Conservation (phyloP, 2,329 filamentous ascomycete species). For the Neofusicoccum sp. region DNA sequence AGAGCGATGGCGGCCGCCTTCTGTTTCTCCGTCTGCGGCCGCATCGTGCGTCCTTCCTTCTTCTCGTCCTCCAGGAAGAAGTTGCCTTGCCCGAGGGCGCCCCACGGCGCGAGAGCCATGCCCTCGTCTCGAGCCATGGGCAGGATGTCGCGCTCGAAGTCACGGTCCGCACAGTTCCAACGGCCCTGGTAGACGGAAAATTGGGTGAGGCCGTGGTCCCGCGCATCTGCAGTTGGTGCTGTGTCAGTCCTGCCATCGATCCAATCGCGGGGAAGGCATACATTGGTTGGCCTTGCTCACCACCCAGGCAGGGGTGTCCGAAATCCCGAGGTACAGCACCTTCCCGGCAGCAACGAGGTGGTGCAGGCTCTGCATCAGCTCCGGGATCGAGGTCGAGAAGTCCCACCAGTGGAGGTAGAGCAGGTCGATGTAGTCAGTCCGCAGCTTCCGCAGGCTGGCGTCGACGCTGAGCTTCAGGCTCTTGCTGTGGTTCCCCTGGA, state of each 20-base stretch:
- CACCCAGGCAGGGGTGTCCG: slow-evolving; percentile 45
- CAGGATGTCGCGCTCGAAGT: slow-evolving; percentile 48
- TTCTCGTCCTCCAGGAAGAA: slow-evolving; percentile 45
- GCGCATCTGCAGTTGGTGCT: slow-evolving; percentile 30
- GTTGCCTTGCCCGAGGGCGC: slow-evolving; percentile 42
- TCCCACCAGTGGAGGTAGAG: slow-evolving; percentile 44
- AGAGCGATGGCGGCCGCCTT: slow-evolving; percentile 56
- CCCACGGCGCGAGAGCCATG: slow-evolving; percentile 55
- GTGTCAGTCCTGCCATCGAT: too few species aligned
- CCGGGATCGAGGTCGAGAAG: slow-evolving; percentile 41
- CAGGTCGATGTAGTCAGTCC: slow-evolving; percentile 66
- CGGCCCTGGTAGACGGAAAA: slow-evolving; percentile 44
- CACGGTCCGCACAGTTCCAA: slow-evolving; percentile 43
- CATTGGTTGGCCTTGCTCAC: slow-evolving; percentile 27
- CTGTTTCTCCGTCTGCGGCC: slow-evolving; percentile 47
- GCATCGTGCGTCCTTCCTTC: slow-evolving; percentile 41
- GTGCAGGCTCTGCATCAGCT: slow-evolving; percentile 46
- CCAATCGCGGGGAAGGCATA: too few species aligned
- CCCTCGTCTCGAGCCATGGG: slow-evolving; percentile 45
- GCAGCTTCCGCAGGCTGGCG: slow-evolving; percentile 51
- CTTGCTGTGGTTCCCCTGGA: slow-evolving; percentile 41
- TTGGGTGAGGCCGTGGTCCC: slow-evolving; percentile 38
- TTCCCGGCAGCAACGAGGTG: slow-evolving; percentile 41
- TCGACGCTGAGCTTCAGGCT: slow-evolving; percentile 39
- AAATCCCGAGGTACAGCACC: slow-evolving; percentile 46